A percentile compares a stretch with the other conserved stretches of the same genome.
Evolutionary conservation across 495 filamentous ascomycete species (phyloP).

Genomic region (Hypoxylon fragiforme): DNA sequence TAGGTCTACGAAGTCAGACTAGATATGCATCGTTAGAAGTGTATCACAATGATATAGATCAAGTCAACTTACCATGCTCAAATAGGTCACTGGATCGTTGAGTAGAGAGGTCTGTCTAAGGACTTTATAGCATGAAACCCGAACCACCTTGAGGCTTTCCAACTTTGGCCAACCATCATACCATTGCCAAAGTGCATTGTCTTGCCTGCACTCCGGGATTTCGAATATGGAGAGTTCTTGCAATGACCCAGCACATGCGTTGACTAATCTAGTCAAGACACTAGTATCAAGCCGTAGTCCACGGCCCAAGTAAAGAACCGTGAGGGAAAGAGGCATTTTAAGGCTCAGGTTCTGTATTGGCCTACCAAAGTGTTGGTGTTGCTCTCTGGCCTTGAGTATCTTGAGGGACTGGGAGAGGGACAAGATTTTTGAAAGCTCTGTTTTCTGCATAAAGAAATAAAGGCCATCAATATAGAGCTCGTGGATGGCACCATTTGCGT

Average conservation of each 20-base stretch:
- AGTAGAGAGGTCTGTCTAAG: too few species aligned
- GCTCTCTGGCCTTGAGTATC: too few species aligned
- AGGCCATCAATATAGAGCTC: conserved; percentile 17
- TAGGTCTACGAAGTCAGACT: conserved; percentile 11
- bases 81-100: too few species aligned
- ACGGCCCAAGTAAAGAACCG: conserved; percentile 15
- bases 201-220: background rate
- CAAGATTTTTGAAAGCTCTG: conserved; percentile 1
- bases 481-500: conserved; percentile 17
- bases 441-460: background rate
- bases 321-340: conserved; percentile 15
- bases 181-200: background rate
- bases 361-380: too few species aligned
- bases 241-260: conserved; percentile 15
- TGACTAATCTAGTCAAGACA: conserved; percentile 17
- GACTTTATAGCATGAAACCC: too few species aligned
- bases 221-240: conserved; percentile 30
- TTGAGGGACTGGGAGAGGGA: conserved; percentile 10
- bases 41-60: background rate
- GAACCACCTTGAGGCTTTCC: conserved; percentile 21
- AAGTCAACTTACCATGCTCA: conserved; percentile 5
- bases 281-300: background rate
- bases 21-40: conserved; percentile 12
- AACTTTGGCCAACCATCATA: conserved; percentile 22
- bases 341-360: too few species aligned